These are phyloP conservation scores for Spinellus fusiger DNA, from an alignment of 192 early-diverging fungal genomes.

Conservation along the genomic window DNA sequence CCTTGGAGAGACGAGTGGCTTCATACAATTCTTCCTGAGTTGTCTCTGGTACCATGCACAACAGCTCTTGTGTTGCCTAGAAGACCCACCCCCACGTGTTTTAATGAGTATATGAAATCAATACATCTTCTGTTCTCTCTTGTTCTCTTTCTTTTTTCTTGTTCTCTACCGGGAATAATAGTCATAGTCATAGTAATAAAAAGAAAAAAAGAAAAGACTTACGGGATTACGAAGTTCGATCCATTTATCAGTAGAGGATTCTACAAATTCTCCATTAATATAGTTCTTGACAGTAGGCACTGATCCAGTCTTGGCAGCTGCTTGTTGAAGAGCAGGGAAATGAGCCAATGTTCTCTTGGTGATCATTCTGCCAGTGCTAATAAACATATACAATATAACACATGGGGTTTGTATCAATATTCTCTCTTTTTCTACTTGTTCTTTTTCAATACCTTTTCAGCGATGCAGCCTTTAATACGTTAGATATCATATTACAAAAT, in stretches of 20 bases:
- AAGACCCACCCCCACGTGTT: too few relatives aligned
- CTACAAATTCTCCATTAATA: constrained; percentile 89
- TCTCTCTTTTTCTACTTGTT: too few relatives aligned
- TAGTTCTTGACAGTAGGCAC: constrained; percentile 56
- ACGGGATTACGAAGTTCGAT: constrained; percentile 87
- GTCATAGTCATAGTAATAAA: not conserved
- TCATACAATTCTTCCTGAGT: constrained; percentile 76
- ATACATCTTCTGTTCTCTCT: not conserved
- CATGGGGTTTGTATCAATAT: not conserved
- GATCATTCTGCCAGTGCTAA: not conserved
- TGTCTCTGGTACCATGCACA: constrained; percentile 83
- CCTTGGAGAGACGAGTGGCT: constrained; percentile 62
- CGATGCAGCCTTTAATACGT: not conserved
- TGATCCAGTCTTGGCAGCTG: not conserved
- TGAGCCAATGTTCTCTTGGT: constrained; percentile 18
- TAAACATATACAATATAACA: not conserved
- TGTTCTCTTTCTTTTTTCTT: not conserved
- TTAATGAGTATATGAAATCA: constrained; percentile 1
- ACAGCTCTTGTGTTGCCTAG: constrained; percentile 88
- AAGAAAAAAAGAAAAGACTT: constrained; percentile 21
- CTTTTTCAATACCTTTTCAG: too few relatives aligned
- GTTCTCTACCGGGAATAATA: too few relatives aligned
- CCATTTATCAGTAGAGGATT: constrained; percentile 81
- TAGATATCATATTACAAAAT: not conserved
- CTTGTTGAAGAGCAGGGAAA: constrained; percentile 25